Conservation (phyloP, 768 basidiomycete genomes). For the Naganishia kalamii region DNA sequence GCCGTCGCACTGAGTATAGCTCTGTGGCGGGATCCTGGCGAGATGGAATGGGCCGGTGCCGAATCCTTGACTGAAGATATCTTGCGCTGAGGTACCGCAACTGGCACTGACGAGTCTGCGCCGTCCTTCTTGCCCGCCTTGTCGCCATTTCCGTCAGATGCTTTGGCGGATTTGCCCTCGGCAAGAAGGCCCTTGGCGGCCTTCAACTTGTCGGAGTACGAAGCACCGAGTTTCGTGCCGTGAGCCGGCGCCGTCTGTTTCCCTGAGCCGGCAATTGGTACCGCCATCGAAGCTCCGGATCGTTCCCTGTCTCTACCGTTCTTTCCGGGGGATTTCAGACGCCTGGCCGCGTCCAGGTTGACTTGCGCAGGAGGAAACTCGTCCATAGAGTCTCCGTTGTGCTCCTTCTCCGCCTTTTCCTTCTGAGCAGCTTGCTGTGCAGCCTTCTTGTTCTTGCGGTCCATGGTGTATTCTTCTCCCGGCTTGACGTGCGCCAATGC, state of each 20-base stretch:
- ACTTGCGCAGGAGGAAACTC: slow-evolving; percentile 12
- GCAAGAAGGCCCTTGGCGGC: background rate
- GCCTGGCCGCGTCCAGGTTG: background rate
- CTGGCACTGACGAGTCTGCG: background rate
- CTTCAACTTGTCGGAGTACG: slow-evolving; percentile 10
- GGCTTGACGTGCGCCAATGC: slow-evolving; percentile 91
- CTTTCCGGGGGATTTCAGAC: slow-evolving; percentile 8
- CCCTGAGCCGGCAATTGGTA: background rate
- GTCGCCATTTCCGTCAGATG: background rate
- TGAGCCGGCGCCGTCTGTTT: slow-evolving; percentile 2
- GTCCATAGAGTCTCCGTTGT: slow-evolving; percentile 13
- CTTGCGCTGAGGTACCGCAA: slow-evolving; percentile 4
- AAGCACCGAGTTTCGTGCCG: background rate
- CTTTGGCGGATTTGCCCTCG: too few relatives aligned
- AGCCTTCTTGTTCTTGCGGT: slow-evolving; percentile 82
- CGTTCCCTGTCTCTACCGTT: background rate
- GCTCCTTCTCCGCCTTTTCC: slow-evolving; percentile 16
- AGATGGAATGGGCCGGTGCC: slow-evolving; percentile 53
- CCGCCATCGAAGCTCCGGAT: background rate
- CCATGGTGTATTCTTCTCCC: slow-evolving; percentile 90
- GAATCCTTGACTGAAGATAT: background rate
- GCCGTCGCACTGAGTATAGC: background rate
- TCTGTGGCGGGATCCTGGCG: slow-evolving; percentile 41
- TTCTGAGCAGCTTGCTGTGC: slow-evolving; percentile 33
- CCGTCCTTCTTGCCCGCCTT: background rate